Evolutionary conservation across 1,284 basidiomycete genomes (phyloP), one percentile per base, ranked within the genome.

Genomic region (Ceratobasidium sp.): DNA sequence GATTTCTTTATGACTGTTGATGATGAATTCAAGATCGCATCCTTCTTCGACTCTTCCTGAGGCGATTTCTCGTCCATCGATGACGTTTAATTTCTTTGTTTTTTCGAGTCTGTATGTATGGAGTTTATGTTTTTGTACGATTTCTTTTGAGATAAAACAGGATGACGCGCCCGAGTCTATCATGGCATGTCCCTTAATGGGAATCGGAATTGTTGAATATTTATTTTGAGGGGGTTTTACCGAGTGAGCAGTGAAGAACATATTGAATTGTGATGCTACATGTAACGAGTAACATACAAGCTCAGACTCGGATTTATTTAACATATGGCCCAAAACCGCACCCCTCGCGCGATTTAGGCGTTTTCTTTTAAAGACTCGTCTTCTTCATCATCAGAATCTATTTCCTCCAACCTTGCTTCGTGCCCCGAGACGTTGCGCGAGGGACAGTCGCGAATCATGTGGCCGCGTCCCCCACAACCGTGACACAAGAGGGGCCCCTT

Each of bases 61-160:
- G 7, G 35, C 9, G 18, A 62, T 32, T 32, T 46, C 59, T 14
- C 59, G 1, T 23, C 59, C 59, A 28, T 62, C 59, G 26, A 62
- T 47, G 2, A 62, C 59, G 2, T 47, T 23, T 2, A 62, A 41
- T 30, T 16, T 41, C 3, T 21, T 41, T 26, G 21, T 21, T 23
- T 43, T 61, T 44, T 44, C 13, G 14, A 23, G 32, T 28, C 16
- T 43, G 41, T 38, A 23, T 28, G 16, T 13, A 13, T 35, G 58
- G 18, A 61, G n/a, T 7, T 28, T 13, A 23, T 44, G 4, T 43
- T 21, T 43, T 5, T 23, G 7, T 23, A 61, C 13, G 23, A 61
- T 28, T 52, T 30, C 32, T 54, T 57, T 14, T 72, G 57, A n/a
- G 14, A 61, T 61, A 44, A 61, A 61, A 38, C 43, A 61, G 3